Evolutionary conservation across 2,329 filamentous ascomycete genomes (phyloP).

Genomic region (Cladosporium cucumerinum): DNA sequence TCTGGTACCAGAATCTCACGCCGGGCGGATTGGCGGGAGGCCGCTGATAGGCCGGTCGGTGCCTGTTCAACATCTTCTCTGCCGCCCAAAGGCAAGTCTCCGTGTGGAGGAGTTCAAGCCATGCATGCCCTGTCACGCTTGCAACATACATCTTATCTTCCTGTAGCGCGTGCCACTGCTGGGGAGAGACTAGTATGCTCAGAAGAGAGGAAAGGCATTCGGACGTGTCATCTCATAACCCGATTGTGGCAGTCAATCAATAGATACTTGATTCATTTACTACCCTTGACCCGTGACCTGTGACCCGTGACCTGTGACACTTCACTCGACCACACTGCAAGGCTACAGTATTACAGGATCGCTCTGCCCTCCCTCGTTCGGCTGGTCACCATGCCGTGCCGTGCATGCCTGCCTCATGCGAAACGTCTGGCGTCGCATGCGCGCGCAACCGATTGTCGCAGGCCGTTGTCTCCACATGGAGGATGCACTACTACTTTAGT

Average conservation of each 20-base stretch:
- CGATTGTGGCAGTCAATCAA: background rate
- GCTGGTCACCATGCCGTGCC: slow-evolving; percentile 2
- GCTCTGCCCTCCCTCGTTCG: background rate
- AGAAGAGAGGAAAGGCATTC: background rate
- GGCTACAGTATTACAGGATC: background rate
- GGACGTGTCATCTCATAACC: background rate
- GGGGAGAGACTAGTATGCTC: background rate
- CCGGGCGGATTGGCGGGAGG: background rate
- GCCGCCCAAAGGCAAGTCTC: background rate
- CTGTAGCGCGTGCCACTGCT: background rate
- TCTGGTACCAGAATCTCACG: background rate
- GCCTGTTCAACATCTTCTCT: slow-evolving; percentile 7
- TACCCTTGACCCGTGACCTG: too few relatives aligned
- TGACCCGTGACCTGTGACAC: too few relatives aligned
- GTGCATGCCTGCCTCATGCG: too few relatives aligned
- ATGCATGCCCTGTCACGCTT: background rate
- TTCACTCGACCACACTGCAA: background rate
- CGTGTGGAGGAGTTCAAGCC: background rate
- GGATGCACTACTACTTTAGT: slow-evolving; percentile 2
- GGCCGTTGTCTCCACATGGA: slow-evolving; percentile 10
- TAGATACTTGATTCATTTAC: background rate
- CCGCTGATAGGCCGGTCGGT: slow-evolving; percentile 2
- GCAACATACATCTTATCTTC: background rate
- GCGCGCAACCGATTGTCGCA: slow-evolving; percentile 2
- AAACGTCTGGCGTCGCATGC: slow-evolving; percentile 14